Evolutionary conservation across 202 grass and related monocot species (phyloP).

Genomic region (Dendrocalamus latiflorus): DNA sequence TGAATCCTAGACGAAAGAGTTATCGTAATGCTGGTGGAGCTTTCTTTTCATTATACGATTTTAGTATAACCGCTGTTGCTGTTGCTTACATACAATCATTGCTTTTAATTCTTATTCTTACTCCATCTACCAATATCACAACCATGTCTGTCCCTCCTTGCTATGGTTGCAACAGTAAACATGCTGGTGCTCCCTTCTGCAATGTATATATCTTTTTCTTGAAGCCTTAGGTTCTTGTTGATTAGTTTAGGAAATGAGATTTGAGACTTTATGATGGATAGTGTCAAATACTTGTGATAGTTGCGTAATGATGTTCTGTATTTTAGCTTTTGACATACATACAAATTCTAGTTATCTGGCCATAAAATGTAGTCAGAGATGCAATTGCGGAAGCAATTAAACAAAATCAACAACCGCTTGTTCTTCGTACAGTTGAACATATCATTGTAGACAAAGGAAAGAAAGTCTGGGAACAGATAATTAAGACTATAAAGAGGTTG

Average conservation of each 20-base stretch:
- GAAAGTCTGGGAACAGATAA: slow-evolving; percentile 7
- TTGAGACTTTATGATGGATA: neutral
- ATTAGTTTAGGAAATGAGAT: slow-evolving; percentile 9
- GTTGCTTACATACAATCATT: neutral
- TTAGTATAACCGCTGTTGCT: neutral
- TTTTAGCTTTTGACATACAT: neutral
- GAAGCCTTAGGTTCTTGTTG: neutral
- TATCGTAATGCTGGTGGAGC: neutral
- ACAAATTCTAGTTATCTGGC: neutral
- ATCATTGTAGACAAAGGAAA: slow-evolving; percentile 9
- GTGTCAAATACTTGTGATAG: neutral
- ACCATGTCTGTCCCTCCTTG: neutral
- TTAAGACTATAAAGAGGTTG: slow-evolving; percentile 15
- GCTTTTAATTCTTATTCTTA: neutral
- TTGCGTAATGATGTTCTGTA: neutral
- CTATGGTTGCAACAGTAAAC: neutral
- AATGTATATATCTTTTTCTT: neutral
- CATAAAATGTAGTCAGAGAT: neutral
- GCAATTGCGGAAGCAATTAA: neutral
- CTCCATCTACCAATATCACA: neutral
- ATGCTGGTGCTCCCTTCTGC: neutral
- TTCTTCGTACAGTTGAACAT: neutral
- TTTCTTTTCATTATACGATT: neutral
- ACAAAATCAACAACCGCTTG: neutral
- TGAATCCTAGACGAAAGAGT: neutral